These are phyloP conservation scores for Colletotrichum tabaci DNA, from an alignment of 2,329 filamentous ascomycete species.

Conservation along the genomic window DNA sequence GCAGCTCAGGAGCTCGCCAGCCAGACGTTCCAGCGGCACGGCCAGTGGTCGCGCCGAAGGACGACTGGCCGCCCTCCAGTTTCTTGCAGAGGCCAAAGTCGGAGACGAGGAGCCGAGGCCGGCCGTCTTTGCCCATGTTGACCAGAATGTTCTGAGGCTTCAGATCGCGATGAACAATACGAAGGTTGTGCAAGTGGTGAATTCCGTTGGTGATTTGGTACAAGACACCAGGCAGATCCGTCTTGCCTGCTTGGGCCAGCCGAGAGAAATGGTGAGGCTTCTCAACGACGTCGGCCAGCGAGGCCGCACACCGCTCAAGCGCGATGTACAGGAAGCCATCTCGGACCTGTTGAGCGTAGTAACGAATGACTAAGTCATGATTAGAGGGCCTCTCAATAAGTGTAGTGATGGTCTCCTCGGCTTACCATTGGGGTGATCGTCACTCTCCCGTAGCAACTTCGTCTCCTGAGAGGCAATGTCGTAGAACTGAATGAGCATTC, in stretches of 20 bases:
- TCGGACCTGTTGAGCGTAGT: conserved; percentile 92
- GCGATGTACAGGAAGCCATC: conserved; percentile 96
- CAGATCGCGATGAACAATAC: conserved; percentile 96
- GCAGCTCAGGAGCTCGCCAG: conserved; percentile 95
- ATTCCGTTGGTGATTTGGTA: conserved; percentile 93
- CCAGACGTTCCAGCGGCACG: conserved; percentile 94
- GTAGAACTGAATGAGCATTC: conserved; percentile 96
- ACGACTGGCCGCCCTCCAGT: conserved; percentile 92
- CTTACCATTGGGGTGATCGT: conserved; percentile 89
- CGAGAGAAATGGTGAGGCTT: conserved; percentile 77
- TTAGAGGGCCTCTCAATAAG: conserved; percentile 42
- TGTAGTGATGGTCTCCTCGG: conserved; percentile 42
- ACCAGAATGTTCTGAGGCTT: conserved; percentile 99
- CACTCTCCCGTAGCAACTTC: conserved; percentile 89
- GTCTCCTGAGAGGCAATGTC: conserved; percentile 97
- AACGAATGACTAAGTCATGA: conserved; percentile 81
- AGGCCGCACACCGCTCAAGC: conserved; percentile 93
- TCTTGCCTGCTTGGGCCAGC: conserved; percentile 80
- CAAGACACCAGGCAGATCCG: conserved; percentile 84
- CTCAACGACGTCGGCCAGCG: conserved; percentile 91
- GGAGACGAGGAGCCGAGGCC: conserved; percentile 91
- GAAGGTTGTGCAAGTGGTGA: conserved; percentile 88
- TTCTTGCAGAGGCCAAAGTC: conserved; percentile 99
- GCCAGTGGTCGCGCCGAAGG: conserved; percentile 93
- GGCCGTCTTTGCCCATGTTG: conserved; percentile 77